A percentile compares a stretch with the other conserved stretches of the same genome.
Conservation (phyloP, 2,329 filamentous ascomycete species). For the Nigrograna mackinnonii region DNA sequence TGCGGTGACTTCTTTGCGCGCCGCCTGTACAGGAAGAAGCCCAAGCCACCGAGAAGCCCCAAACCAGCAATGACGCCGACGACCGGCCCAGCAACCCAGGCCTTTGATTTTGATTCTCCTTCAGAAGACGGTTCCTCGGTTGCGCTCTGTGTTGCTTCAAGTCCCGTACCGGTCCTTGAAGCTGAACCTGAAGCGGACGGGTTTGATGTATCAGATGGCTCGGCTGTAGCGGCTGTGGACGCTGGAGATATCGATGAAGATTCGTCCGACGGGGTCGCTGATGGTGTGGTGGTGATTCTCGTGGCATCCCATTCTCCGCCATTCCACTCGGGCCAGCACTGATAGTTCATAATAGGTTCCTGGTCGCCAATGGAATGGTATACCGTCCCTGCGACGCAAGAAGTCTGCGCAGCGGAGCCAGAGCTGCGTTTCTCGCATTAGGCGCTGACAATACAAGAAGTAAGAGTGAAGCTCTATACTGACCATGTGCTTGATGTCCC, state of each 20-base stretch:
- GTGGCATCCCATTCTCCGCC: conserved; percentile 8
- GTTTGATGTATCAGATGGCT: background rate
- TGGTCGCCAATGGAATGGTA: conserved; percentile 8
- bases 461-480: background rate
- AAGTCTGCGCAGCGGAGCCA: conserved; percentile 7
- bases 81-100: conserved; percentile 9
- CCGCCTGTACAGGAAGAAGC: conserved; percentile 2
- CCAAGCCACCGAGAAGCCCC: conserved; percentile 1
- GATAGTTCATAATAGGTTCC: conserved; percentile 12
- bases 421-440: conserved; percentile 5
- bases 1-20: background rate
- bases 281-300: conserved; percentile 1
- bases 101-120: conserved; percentile 2
- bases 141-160: background rate
- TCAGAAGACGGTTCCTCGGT: background rate
- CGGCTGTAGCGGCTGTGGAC: background rate
- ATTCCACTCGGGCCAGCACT: conserved; percentile 14
- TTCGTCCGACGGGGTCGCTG: background rate
- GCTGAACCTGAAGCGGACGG: background rate
- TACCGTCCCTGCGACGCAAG: conserved; percentile 10
- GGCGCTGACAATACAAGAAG: background rate
- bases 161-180: background rate
- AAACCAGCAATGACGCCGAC: conserved; percentile 3
- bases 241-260: conserved; percentile 1
- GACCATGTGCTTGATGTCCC: conserved; percentile 6